Percentiles rank a stretch among this genome's conserved stretches.
phyloP scores from a whole-genome alignment of 2,329 filamentous ascomycete genomes.

The Hymenoscyphus repandus region DNA sequence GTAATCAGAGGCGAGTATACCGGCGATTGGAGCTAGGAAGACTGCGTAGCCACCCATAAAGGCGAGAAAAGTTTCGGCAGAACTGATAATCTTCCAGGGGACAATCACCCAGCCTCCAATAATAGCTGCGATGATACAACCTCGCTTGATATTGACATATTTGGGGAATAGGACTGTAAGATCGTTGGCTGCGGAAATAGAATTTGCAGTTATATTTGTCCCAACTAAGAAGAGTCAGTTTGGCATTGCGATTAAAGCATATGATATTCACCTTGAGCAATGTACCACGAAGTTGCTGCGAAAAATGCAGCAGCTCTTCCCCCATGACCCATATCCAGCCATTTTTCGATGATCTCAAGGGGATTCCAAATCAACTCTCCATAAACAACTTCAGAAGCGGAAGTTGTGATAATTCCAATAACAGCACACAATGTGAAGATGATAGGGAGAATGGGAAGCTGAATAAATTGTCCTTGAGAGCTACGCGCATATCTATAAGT shows the following conservation, averaged over 20 bases:
- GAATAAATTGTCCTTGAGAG: conserved; percentile 33
- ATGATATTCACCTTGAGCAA: conserved; percentile 38
- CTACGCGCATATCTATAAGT: conserved; percentile 27
- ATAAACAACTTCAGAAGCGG: conserved; percentile 47
- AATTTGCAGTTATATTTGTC: conserved; percentile 53
- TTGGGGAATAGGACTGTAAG: conserved; percentile 48
- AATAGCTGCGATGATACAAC: conserved; percentile 49
- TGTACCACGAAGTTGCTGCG: conserved; percentile 46
- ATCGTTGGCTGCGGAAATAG: conserved; percentile 49
- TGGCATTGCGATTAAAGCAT: not conserved
- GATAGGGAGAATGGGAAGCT: conserved; percentile 31
- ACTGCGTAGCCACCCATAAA: conserved; percentile 62
- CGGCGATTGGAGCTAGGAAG: conserved; percentile 56
- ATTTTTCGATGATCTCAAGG: conserved; percentile 39
- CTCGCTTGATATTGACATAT: conserved; percentile 51
- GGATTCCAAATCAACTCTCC: conserved; percentile 48
- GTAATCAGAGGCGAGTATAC: conserved; percentile 53
- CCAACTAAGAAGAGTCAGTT: conserved; percentile 33
- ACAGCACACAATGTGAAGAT: conserved; percentile 31
- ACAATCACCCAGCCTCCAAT: conserved; percentile 53
- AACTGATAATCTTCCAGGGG: conserved; percentile 60
- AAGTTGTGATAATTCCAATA: conserved; percentile 53
- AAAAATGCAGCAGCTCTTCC: conserved; percentile 43
- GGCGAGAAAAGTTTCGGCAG: conserved; percentile 51
- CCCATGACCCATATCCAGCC: conserved; percentile 39